Evolutionary conservation across 2,329 filamentous ascomycete species (phyloP), one percentile per base, ranked within the genome.

Genomic region (Exophiala alcalophila): DNA sequence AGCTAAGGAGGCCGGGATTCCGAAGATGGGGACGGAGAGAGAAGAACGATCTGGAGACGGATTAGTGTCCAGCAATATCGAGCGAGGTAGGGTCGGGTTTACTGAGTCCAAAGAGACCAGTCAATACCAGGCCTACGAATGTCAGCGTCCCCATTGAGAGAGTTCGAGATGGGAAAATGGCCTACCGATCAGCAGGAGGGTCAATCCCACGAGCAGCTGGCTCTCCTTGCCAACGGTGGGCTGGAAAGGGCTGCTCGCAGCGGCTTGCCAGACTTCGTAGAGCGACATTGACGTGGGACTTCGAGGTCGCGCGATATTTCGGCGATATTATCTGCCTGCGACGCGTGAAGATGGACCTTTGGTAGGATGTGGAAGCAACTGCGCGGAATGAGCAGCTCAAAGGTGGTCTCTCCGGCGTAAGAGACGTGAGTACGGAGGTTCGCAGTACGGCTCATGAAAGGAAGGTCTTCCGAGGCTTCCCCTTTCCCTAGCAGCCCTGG

Each of bases 201-300:
- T 64, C 68, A 90, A 91, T 61, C 81, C 90, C 54, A 95, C 73
- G 56, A 78, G 70, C 72, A 96, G 92, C 58, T 97, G 92, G 63
- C 73, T 81, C 61, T 81, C 78, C 73, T 97, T 97, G 65, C 78
- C 77, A 59, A 97, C 71, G 44, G 80, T 64, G 50, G 91, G 89
- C 58, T 82, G 69, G 72, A 92, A 97, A 52, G 89, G 87, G 72
- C 81, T 86, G 76, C 81, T 80, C 68, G 86, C 80, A 72, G 90
- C 86, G 76, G 87, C 86, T 77, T 94, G 84, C 91, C 91, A 97
- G 72, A 94, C 78, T 67, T 92, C 81, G 70, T 84, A 81, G 68
- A 94, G 74, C 75, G 86, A 87, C 71, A 73, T 73, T 60, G 61
- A 61, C 28, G 42, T 30, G 24, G 6, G 9, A n/a, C n/a, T n/a